A percentile compares a stretch with the other conserved stretches of the same genome.
phyloP scores from a whole-genome alignment of 1,139 yeast species.

The Arxiozyma heterogenica region DNA sequence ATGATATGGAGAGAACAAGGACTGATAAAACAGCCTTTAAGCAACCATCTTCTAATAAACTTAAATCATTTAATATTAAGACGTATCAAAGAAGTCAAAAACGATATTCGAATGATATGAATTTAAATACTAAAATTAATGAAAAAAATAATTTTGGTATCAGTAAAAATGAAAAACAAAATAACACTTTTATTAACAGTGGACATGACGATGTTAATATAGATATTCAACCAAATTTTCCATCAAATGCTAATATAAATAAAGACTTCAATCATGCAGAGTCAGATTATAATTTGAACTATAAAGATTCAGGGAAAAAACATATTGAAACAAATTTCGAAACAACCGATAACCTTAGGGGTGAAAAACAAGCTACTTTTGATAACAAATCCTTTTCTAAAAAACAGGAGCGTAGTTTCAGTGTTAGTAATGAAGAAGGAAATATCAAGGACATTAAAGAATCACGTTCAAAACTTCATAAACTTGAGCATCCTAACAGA shows the following conservation, averaged over 20 bases:
- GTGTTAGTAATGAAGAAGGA: neutral
- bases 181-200: neutral
- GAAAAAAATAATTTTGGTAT: neutral
- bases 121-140: neutral
- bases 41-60: slow-evolving; percentile 10
- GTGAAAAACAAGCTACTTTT: neutral
- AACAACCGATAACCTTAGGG: too few relatives aligned
- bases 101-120: neutral
- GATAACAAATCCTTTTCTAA: neutral
- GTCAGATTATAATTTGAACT: neutral
- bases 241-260: neutral
- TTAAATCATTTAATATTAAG: slow-evolving; percentile 19
- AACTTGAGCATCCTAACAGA: neutral
- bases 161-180: neutral
- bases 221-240: neutral
- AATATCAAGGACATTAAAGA: neutral
- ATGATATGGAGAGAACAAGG: neutral
- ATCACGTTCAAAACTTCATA: slow-evolving; percentile 1
- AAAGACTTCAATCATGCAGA: neutral
- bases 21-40: neutral
- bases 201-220: neutral
- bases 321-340: neutral
- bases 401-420: neutral
- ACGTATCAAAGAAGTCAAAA: slow-evolving; percentile 8
- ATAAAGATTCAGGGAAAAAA: neutral